Conservation (phyloP, 2,329 filamentous ascomycete genomes). For the Allantophomopsis lycopodina region DNA sequence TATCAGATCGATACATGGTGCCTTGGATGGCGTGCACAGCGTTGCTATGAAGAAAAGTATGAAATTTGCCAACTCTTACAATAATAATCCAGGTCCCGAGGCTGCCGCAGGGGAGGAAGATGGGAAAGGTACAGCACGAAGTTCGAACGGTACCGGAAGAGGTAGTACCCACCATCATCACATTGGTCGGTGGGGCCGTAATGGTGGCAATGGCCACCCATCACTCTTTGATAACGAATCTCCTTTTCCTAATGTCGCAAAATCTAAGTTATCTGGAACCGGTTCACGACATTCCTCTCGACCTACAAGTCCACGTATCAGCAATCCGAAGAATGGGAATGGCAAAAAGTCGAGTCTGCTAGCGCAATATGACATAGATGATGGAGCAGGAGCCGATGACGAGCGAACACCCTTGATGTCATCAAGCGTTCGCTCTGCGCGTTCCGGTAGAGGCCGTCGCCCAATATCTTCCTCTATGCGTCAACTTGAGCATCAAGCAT, state of each 20-base stretch:
- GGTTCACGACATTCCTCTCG: constrained; percentile 46
- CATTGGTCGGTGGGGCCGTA: constrained; percentile 65
- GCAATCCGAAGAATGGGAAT: constrained; percentile 27
- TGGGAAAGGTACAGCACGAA: constrained; percentile 47
- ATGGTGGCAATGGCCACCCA: constrained; percentile 49
- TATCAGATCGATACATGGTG: constrained; percentile 43
- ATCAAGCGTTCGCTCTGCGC: constrained; percentile 43
- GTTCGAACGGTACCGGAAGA: constrained; percentile 45
- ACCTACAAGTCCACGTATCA: constrained; percentile 55
- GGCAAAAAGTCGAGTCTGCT: constrained; percentile 45
- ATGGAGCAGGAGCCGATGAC: constrained; percentile 66
- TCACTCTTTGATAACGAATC: constrained; percentile 68
- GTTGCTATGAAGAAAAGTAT: constrained; percentile 77
- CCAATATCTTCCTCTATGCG: constrained; percentile 40
- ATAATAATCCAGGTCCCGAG: constrained; percentile 40
- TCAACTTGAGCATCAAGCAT: constrained; percentile 61
- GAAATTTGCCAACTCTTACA: constrained; percentile 74
- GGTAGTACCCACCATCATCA: constrained; percentile 67
- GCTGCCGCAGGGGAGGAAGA: constrained; percentile 47
- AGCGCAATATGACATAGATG: constrained; percentile 65
- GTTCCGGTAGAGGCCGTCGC: constrained; percentile 39
- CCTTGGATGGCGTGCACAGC: constrained; percentile 49
- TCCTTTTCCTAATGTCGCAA: constrained; percentile 57
- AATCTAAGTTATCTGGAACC: constrained; percentile 45
- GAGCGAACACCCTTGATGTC: constrained; percentile 73